Conservation (phyloP, 306 rosid genomes). For the Arachis stenosperma region DNA sequence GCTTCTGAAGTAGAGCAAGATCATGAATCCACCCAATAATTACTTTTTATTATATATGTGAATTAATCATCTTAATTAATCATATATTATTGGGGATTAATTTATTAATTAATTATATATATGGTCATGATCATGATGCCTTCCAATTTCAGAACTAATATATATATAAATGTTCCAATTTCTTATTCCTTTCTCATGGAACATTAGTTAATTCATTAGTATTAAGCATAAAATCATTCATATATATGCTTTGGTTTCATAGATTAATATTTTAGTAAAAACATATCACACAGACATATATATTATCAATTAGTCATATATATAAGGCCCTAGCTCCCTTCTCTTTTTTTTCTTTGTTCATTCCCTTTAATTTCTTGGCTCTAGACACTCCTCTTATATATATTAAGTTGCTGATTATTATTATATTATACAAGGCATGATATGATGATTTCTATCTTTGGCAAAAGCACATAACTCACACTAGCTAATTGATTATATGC, state of each 20-base stretch:
- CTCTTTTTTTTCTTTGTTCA: too few species aligned
- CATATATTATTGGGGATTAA: slow-evolving; percentile 18
- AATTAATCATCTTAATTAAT: slow-evolving; percentile 32
- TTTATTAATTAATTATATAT: slow-evolving; percentile 2
- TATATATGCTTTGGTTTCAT: too few species aligned
- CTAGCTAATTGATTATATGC: slow-evolving; percentile 25
- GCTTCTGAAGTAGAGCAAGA: slow-evolving; percentile 97
- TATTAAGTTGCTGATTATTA: slow-evolving; percentile 4
- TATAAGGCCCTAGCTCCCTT: too few species aligned
- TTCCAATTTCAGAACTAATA: slow-evolving; percentile 44
- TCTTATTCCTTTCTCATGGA: not conserved
- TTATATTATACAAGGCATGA: slow-evolving; percentile 8
- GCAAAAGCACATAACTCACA: slow-evolving; percentile 2
- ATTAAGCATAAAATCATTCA: too few species aligned
- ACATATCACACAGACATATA: not conserved
- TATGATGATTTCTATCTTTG: slow-evolving; percentile 7
- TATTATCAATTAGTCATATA: not conserved
- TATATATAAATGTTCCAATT: not conserved
- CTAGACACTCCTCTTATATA: not conserved
- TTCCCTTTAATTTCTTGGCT: not conserved
- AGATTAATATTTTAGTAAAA: too few species aligned
- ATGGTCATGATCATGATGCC: slow-evolving; percentile 15
- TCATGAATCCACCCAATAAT: slow-evolving; percentile 61
- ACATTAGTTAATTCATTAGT: slow-evolving; percentile 5
- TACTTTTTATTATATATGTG: slow-evolving; percentile 17